Percentiles rank a stretch among this genome's conserved stretches.
phyloP scores from a whole-genome alignment of 768 basidiomycete genomes.

The Dentipellis fragilis region DNA sequence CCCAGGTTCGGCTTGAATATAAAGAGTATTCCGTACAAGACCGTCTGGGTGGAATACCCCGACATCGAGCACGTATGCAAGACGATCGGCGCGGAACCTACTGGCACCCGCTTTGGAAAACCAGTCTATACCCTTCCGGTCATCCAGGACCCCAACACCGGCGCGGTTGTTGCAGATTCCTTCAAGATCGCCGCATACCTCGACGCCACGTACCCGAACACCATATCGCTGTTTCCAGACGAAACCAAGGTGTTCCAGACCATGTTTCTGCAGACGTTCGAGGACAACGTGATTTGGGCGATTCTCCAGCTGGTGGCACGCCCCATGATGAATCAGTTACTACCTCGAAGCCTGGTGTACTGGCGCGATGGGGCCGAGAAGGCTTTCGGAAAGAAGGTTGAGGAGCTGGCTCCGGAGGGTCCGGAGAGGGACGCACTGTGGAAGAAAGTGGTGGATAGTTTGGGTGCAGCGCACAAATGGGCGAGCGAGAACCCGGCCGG shows the following conservation, averaged over 20 bases:
- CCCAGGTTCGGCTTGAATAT: slow-evolving; percentile 24
- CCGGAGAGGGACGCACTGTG: not conserved
- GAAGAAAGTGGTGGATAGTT: not conserved
- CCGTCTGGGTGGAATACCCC: slow-evolving; percentile 37
- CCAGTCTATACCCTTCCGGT: slow-evolving; percentile 37
- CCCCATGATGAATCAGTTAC: not conserved
- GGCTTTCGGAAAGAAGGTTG: not conserved
- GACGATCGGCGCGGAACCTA: slow-evolving; percentile 26
- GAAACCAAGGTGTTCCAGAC: not conserved
- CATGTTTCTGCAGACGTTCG: not conserved
- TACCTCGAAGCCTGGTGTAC: not conserved
- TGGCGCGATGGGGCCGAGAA: not conserved
- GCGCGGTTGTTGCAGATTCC: slow-evolving; percentile 31
- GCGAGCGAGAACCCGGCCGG: not conserved
- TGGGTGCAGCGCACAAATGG: not conserved
- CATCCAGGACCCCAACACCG: slow-evolving; percentile 37
- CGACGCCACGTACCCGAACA: slow-evolving; percentile 34
- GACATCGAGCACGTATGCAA: slow-evolving; percentile 30
- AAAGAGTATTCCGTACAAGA: slow-evolving; percentile 30
- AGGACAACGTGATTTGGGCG: not conserved
- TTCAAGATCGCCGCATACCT: slow-evolving; percentile 38
- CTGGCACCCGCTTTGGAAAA: slow-evolving; percentile 19
- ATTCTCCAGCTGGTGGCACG: not conserved
- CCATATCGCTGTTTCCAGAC: not conserved
- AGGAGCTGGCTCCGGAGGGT: not conserved